These are phyloP conservation scores for Colletotrichum sp. DNA, from an alignment of 2,329 filamentous ascomycete genomes.

Conservation along the genomic window DNA sequence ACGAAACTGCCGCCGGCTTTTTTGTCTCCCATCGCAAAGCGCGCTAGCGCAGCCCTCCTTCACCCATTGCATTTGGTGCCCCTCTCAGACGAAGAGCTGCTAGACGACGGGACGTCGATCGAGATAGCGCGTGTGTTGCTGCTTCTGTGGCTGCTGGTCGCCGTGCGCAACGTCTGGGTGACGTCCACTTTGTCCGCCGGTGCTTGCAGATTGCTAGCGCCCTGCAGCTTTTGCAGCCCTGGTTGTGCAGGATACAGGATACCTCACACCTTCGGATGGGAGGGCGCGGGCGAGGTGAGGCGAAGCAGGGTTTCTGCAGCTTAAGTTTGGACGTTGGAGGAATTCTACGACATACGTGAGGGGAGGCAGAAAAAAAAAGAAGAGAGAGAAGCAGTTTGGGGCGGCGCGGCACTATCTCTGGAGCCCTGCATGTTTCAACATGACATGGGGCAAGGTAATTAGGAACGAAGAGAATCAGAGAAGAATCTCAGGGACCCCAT, in stretches of 20 bases:
- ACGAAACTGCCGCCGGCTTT: slow-evolving; percentile 11
- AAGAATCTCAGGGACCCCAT: background rate
- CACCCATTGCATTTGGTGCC: background rate
- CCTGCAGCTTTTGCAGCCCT: background rate
- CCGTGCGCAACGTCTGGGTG: slow-evolving; percentile 17
- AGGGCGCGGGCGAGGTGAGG: background rate
- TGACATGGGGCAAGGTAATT: slow-evolving; percentile 2
- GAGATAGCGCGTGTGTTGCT: slow-evolving; percentile 6
- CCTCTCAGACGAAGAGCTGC: background rate
- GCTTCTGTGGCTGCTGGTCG: slow-evolving; percentile 6
- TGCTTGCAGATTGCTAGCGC: background rate
- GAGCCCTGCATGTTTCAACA: slow-evolving; percentile 14
- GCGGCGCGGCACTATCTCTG: background rate
- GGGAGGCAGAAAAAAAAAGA: background rate
- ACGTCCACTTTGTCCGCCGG: background rate
- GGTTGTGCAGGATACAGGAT: background rate
- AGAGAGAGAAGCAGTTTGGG: background rate
- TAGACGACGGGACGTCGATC: background rate
- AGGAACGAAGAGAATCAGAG: background rate
- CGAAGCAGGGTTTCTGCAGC: background rate
- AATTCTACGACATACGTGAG: background rate
- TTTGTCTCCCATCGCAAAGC: background rate
- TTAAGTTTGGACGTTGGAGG: background rate
- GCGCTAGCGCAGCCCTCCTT: background rate
- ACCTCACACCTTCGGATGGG: background rate